Evolutionary conservation across 2,329 filamentous ascomycete species (phyloP), one percentile per base, ranked within the genome.

Genomic region (Colletotrichum noveboracense): DNA sequence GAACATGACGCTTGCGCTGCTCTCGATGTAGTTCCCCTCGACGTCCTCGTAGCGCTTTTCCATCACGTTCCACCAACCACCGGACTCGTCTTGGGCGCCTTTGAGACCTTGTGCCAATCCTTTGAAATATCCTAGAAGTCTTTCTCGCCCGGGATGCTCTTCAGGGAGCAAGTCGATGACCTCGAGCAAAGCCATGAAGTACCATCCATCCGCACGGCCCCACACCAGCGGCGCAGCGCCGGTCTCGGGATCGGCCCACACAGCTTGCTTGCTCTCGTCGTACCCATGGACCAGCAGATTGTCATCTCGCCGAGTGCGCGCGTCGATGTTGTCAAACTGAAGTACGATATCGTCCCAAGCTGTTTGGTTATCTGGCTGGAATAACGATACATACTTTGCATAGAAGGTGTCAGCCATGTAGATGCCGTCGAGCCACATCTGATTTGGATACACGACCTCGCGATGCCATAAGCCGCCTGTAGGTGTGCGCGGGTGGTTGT

Each of bases 21-120:
- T 90, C 82, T 93, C 90, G 64, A 93, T 88, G 80, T 90, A 93
- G 80, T 93, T 93, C 5, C 89, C 89, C 64, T 86, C 77, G 58
- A 81, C 78, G 2, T 86, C 87, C 0, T 87, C 85, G 70, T 89
- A 87, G 30, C 85, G 81, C 71, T 87, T 84, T 77, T 87, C 87
- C 87, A 92, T 89, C 52, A 92, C 83, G 67, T 91, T 83, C 88
- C 89, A 92, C 90, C 91, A 92, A 18, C 88, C 90, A 0, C 89
- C 89, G 2, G 77, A 78, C 13, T 79, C 78, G 72, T 89, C 87
- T 24, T 87, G 87, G 0, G 85, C 84, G 13, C 79, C 79, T 74
- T 85, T 84, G 3, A 90, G 76, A 0, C 86, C 87, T 5, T 82
- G 77, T 0, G 86, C 85, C 1, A 89, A 83, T 6, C 84, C 82